Evolutionary conservation across 805 yeast species (phyloP), one percentile per base, ranked within the genome.

Genomic region (Yamadazyma laniorum): DNA sequence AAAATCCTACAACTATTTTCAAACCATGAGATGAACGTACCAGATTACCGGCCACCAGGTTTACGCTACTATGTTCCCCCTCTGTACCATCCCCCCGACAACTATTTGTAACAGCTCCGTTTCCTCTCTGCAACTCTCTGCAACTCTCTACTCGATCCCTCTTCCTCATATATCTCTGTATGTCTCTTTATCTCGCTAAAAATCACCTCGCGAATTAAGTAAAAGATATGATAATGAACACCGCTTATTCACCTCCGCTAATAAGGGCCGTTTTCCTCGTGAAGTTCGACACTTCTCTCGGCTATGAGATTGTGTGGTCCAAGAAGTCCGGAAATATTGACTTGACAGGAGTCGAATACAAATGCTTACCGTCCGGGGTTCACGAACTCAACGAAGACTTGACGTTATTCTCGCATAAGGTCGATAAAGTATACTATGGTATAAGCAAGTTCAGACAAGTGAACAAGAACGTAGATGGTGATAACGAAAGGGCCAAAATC

Each of bases 321-420:
- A 54, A 55, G 29, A 45, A 56, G n/a, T 18, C 42, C 4, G 17
- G 25, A n/a, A 16, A 39, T 6, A 35, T 60, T 13, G 44, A 51
- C 25, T 45, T 63, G 17, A 47, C 45, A 12, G 71, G 71, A 4
- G 52, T 68, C 25, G 74, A 68, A 39, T 65, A 55, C 47, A 64
- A 63, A 37, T 52, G 56, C 11, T 49, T 68, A 21, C 74, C 73
- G 6, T 63, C 70, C 0, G 73, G 73, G 2, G 54, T 68, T 28
- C 73, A 67, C 43, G 65, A 66, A 37, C 50, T 48, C 25, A 45
- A 48, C 14, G 42, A 55, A 37, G 57, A 63, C 13, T 53, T 62
- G 7, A 52, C 65, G 8, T 48, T 61, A 30, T 48, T 67, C 34
- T 52, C 63, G 29, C 72, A 66, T 41, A 42, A 40, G 13, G 25